Evolutionary conservation across 805 yeast species (phyloP), one percentile per base, ranked within the genome.

Genomic region (Teunomyces barrocoloradensis): DNA sequence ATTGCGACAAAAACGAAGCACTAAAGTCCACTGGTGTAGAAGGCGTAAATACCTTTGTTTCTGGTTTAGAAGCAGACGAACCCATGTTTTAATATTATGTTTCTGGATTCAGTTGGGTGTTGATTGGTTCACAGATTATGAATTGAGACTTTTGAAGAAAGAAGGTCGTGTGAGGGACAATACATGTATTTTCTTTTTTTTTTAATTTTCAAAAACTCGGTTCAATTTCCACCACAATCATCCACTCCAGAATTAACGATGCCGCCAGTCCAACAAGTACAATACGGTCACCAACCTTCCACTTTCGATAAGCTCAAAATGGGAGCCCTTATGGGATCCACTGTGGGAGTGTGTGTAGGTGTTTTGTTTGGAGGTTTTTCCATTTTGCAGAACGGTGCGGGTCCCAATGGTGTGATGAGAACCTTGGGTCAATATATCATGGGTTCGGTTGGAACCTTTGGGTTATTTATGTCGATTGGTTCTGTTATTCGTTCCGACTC

Each of bases 371-470:
- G 98, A 44, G 96, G 97, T 20, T 83, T 88, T 61, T 85, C 97
- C 49, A 86, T 95, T 56, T 67, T 89, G 54, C 91, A 90, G 47
- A 84, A 87, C 56, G 99, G 99, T 15, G 94, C 99, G n/a, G 97
- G 96, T 11, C 99, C 99, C 42, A 87, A 89, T 62, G 99, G 99
- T 47, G 89, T 89, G 48, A 87, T 94, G 84, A 85, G 96, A 73
- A 92, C 97, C 1, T 74, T 94, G 62, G 98, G 99, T 47, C 96
- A 92, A 71, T 94, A 91, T 70, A 91, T 94, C 69, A 85, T 87
- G 59, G 97, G 97, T 46, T 89, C 97, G 4, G 97, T 96, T 2
- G 97, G 95, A 42, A 92, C 97, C 9, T 92, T 94, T 69, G 97
- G 97, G 35, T 78, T 92, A 58, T 89, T 92, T 69, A 91, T 92